A percentile compares a stretch with the other conserved stretches of the same genome.
These are phyloP conservation scores for Malassezia psittaci DNA, from an alignment of 1,284 basidiomycete species.

Conservation along the genomic window DNA sequence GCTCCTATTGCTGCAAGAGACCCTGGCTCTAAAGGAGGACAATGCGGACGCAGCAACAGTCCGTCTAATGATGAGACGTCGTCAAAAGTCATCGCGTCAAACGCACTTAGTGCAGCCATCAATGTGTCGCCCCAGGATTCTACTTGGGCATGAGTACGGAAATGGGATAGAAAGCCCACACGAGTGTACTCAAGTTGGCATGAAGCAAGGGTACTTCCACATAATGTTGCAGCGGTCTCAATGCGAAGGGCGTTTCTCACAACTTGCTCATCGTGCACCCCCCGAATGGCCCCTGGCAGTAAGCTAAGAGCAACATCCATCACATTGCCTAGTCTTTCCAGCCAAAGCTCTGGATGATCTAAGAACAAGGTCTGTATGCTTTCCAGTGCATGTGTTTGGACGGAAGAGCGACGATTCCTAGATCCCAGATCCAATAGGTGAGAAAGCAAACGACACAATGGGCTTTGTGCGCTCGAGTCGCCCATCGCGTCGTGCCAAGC, in stretches of 20 bases:
- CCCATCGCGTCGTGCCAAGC: background rate
- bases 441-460: background rate
- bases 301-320: background rate
- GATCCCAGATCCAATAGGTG: conserved; percentile 6
- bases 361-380: background rate
- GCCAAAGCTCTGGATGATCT: background rate
- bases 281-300: background rate
- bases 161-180: background rate
- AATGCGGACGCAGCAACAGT: background rate
- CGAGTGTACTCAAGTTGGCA: background rate
- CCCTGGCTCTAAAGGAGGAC: background rate
- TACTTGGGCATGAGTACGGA: background rate
- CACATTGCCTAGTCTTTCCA: background rate
- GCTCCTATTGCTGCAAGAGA: background rate
- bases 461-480: background rate
- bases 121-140: background rate
- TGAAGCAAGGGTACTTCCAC: background rate
- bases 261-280: background rate
- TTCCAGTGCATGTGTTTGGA: background rate
- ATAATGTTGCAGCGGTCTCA: background rate
- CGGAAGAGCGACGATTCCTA: background rate
- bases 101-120: background rate
- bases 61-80: background rate
- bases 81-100: background rate
- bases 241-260: background rate